Evolutionary conservation across 2,329 filamentous ascomycete species (phyloP).

Genomic region (Sporothrix phasma): DNA sequence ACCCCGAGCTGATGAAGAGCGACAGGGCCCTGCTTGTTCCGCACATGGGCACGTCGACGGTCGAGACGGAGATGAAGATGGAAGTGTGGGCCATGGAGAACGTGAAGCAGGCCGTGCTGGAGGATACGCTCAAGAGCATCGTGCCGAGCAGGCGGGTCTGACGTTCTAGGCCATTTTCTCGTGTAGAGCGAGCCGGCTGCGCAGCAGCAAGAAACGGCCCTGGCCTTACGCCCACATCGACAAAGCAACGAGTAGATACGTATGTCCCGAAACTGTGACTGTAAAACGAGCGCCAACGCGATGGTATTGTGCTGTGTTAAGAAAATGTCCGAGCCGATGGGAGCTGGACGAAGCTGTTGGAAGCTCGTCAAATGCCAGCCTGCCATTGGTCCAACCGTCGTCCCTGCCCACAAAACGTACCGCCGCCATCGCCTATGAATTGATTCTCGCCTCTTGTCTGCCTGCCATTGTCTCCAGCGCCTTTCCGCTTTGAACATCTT

Average conservation of each 20-base stretch:
- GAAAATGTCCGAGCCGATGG: background rate
- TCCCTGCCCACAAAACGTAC: background rate
- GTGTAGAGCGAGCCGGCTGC: background rate
- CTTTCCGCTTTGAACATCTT: background rate
- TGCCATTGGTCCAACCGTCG: background rate
- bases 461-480: background rate
- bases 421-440: background rate
- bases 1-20: conserved; percentile 61
- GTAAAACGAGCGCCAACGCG: too few relatives aligned
- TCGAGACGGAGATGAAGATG: conserved; percentile 39
- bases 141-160: conserved; percentile 18
- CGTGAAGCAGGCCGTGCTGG: conserved; percentile 21
- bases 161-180: background rate
- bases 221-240: too few relatives aligned
- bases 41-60: conserved; percentile 78
- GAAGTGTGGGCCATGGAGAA: conserved; percentile 18
- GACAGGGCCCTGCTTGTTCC: conserved; percentile 65
- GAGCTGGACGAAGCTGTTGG: background rate
- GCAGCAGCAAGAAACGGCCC: background rate
- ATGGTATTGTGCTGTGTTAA: background rate
- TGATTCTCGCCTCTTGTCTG: background rate
- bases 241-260: too few relatives aligned
- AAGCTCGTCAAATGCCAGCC: background rate
- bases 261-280: too few relatives aligned
- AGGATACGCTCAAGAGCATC: conserved; percentile 14